Evolutionary conservation across 2,329 filamentous ascomycete genomes (phyloP).

Genomic region (Aureobasidium melanogenum): DNA sequence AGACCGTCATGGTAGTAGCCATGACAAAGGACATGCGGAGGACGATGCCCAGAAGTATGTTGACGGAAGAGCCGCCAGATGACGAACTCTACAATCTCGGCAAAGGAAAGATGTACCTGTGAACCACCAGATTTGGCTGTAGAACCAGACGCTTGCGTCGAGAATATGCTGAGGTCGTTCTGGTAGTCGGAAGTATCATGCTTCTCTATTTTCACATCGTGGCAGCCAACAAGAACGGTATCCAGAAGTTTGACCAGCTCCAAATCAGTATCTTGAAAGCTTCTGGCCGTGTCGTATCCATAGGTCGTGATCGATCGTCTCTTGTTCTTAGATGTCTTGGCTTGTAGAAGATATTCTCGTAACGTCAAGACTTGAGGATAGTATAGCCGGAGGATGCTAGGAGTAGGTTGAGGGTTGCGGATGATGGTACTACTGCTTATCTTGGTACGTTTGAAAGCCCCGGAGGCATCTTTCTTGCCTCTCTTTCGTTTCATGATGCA

Average conservation of each 20-base stretch:
- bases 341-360: constrained; percentile 60
- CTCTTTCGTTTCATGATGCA: constrained; percentile 4
- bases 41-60: constrained; percentile 40
- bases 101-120: background rate
- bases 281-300: constrained; percentile 41
- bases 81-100: constrained; percentile 38
- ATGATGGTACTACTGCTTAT: background rate
- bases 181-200: constrained; percentile 21
- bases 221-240: constrained; percentile 55
- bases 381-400: constrained; percentile 47
- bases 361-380: constrained; percentile 59
- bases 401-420: background rate
- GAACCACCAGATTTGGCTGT: constrained; percentile 23
- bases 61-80: constrained; percentile 69
- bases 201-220: constrained; percentile 33
- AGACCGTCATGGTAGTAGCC: constrained; percentile 55
- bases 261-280: constrained; percentile 8
- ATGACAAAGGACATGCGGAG: constrained; percentile 72
- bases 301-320: constrained; percentile 39
- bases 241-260: constrained; percentile 56
- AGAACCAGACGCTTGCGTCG: constrained; percentile 33
- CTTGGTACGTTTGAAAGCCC: background rate
- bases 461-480: background rate
- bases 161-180: constrained; percentile 35
- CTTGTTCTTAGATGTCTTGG: constrained; percentile 58